Base-by-base conservation (phyloP, 2,329 filamentous ascomycete species). In the Amylocarpus encephaloides region DNA sequence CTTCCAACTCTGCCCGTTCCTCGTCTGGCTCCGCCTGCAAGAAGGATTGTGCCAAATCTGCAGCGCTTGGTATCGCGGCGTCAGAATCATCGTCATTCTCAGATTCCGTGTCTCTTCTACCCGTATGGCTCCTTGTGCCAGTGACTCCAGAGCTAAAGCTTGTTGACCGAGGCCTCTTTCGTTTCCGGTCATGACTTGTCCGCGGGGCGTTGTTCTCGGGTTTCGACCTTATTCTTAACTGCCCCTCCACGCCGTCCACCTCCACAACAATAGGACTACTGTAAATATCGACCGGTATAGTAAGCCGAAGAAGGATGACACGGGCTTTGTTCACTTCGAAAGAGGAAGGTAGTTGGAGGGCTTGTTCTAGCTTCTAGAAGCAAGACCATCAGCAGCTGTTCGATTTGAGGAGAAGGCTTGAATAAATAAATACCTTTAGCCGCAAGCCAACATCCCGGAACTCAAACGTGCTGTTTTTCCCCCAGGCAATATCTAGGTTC, bases 251-350 rank as follows among this genome's bases (percentile, higher is more conserved):
- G 16, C 89, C 90, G 59, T 92, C 82, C 18, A 92, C 77, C 64
- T 95, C 87, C 61, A 92, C 80, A 29, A 79, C 74, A 64, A 97
- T 94, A 26, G 88, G 84, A 59, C 85, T 91, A 47, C 82, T 85
- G 67, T 91, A 90, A 58, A 96, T 84, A 67, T 96, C 88, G 65
- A 93, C 84, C 11, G 92, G 89, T 45, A 97, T 78, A 6, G 86
- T 94, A 48, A 96, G 73, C 62, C 86, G 85, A 19, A 97, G 78
- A 6, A 86, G 74, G 2, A 86, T 72, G 46, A 95, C 81, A 57
- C 82, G 83, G 50, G 92, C 91, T 64, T 82, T 84, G 46, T 80
- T 78, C 11, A 96, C 73, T 53, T 79, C 76, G 63, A 93, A 79
- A 5, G 80, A 79, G 1, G 83, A 70, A 0, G 91, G 91, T 2